Evolutionary conservation across 2,329 filamentous ascomycete genomes (phyloP).

Genomic region (Alternaria consortialis): DNA sequence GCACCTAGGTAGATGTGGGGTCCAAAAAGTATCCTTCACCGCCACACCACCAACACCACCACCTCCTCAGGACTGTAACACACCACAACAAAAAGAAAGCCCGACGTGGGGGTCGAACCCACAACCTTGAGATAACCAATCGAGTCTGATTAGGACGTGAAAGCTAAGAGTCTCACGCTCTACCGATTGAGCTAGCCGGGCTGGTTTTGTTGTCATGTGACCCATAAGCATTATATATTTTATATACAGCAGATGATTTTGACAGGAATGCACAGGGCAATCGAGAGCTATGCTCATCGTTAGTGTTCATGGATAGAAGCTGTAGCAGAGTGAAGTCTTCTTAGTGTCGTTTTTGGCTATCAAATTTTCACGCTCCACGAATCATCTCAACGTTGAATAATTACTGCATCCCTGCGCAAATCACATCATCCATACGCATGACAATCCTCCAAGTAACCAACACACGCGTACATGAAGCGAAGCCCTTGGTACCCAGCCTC

Average conservation of each 20-base stretch:
- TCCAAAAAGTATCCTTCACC: background rate
- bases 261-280: too few species aligned
- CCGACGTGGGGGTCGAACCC: slow-evolving; percentile 2
- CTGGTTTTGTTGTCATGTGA: background rate
- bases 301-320: background rate
- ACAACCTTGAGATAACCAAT: slow-evolving; percentile 9
- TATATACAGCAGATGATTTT: background rate
- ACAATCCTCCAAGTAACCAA: background rate
- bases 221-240: background rate
- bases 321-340: background rate
- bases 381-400: background rate
- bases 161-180: slow-evolving; percentile 53
- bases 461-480: background rate
- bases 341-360: background rate
- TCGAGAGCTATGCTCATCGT: background rate
- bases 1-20: background rate
- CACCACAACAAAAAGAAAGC: background rate
- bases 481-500: background rate
- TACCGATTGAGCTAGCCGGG: slow-evolving; percentile 48
- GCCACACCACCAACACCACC: background rate
- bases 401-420: background rate
- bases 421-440: background rate
- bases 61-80: background rate
- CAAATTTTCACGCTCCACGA: background rate
- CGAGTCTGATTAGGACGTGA: slow-evolving; percentile 7